Conservation (phyloP, 2,329 filamentous ascomycete species). For the Xylaria sp. region DNA sequence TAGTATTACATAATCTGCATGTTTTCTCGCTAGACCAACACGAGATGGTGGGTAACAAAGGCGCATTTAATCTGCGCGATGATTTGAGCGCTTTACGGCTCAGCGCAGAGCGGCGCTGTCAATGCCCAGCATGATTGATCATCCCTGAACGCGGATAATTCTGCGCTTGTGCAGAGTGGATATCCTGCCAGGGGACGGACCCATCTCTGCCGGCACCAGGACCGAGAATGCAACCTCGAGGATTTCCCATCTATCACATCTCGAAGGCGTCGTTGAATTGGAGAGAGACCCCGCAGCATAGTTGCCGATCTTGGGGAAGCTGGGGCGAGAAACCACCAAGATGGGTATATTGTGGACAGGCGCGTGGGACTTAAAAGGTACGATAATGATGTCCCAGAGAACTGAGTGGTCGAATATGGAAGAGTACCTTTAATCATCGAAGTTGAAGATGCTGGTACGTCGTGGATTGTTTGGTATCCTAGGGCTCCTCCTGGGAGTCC, state of each 20-base stretch:
- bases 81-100: constrained; percentile 23
- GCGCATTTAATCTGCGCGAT: neutral
- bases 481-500: constrained; percentile 34
- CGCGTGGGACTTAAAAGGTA: constrained; percentile 23
- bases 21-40: neutral
- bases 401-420: constrained; percentile 5
- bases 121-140: neutral
- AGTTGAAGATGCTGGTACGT: constrained; percentile 28
- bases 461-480: constrained; percentile 28
- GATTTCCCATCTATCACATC: constrained; percentile 40
- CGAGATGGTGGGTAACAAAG: neutral
- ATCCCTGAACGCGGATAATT: constrained; percentile 20
- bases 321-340: constrained; percentile 14
- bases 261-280: constrained; percentile 4
- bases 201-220: constrained; percentile 13
- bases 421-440: neutral
- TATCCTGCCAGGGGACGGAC: constrained; percentile 17
- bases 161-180: constrained; percentile 10
- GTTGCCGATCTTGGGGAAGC: constrained; percentile 22
- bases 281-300: constrained; percentile 30
- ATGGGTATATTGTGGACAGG: neutral
- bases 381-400: constrained; percentile 3
- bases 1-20: neutral
- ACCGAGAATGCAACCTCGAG: constrained; percentile 33
- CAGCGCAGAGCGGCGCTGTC: constrained; percentile 6